phyloP scores from a whole-genome alignment of 116 monocot genomes.

The Iris pallida region DNA sequence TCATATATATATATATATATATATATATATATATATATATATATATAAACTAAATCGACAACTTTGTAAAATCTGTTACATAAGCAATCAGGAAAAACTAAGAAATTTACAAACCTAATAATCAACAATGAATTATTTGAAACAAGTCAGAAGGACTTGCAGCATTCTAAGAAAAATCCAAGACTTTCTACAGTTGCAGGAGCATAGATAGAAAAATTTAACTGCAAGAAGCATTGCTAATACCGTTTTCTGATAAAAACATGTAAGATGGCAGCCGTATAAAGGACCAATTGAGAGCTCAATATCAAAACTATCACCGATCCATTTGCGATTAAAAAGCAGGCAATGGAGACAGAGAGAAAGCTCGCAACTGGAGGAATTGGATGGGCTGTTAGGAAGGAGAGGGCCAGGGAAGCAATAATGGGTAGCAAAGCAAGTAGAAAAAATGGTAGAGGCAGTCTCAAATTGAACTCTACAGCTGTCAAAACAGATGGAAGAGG shows the following conservation, averaged over 20 bases:
- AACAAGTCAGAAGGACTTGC: background rate
- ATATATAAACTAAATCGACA: no score
- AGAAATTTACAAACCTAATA: background rate
- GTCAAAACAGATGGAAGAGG: conserved; percentile 70
- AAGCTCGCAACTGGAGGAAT: conserved; percentile 56
- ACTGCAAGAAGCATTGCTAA: background rate
- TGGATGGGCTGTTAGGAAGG: conserved; percentile 21
- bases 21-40: no score
- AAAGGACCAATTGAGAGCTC: conserved; percentile 55
- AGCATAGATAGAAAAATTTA: background rate
- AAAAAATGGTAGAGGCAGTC: conserved; percentile 52
- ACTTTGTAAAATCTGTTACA: no score
- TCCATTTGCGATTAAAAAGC: conserved; percentile 88
- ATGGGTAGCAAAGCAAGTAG: conserved; percentile 49
- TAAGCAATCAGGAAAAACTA: background rate
- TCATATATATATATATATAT: no score
- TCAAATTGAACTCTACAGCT: conserved; percentile 76
- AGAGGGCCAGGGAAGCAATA: conserved; percentile 38
- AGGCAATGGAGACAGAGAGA: conserved; percentile 43
- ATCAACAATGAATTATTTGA: background rate
- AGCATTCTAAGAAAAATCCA: background rate
- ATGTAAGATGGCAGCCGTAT: conserved; percentile 50
- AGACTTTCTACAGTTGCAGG: background rate
- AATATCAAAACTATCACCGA: conserved; percentile 59
- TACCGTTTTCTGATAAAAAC: conserved; percentile 66